phyloP scores from a whole-genome alignment of 257 asterid species.

The Mitragyna speciosa region DNA sequence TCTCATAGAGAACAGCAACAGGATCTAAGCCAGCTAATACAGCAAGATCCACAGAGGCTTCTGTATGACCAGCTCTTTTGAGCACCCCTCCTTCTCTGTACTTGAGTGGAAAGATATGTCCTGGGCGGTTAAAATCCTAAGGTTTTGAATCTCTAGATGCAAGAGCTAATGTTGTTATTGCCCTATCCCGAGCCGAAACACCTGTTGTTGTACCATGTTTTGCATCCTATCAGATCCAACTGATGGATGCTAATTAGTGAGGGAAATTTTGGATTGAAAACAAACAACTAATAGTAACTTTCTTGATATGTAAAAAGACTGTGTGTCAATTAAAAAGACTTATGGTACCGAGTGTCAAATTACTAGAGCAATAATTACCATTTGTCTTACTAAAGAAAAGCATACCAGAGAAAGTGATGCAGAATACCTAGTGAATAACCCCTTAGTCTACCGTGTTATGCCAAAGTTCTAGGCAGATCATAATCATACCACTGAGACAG shows the following conservation, averaged over 20 bases:
- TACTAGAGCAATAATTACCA: not conserved
- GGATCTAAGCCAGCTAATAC: slow-evolving; percentile 29
- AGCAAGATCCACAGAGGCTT: slow-evolving; percentile 37
- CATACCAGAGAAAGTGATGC: not conserved
- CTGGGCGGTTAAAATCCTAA: slow-evolving; percentile 30
- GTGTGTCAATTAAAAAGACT: too few species aligned
- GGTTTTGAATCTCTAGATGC: slow-evolving; percentile 27
- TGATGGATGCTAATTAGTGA: not conserved
- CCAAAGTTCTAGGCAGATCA: not conserved
- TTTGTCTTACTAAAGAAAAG: not conserved
- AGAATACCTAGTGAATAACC: not conserved
- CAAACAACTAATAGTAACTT: not conserved
- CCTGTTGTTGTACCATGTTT: slow-evolving; percentile 36
- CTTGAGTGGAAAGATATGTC: slow-evolving; percentile 32
- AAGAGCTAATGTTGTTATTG: slow-evolving; percentile 23
- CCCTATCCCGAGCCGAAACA: slow-evolving; percentile 32
- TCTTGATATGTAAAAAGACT: not conserved
- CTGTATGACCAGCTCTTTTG: slow-evolving; percentile 36
- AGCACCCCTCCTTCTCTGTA: slow-evolving; percentile 35
- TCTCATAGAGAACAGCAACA: slow-evolving; percentile 31
- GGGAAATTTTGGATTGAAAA: not conserved
- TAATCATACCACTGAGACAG: slow-evolving; percentile 33
- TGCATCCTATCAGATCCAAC: slow-evolving; percentile 28
- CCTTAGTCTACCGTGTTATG: not conserved
- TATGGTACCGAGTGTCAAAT: not conserved